Percentiles rank a stretch among this genome's conserved stretches.
phyloP scores from a whole-genome alignment of 169 alveolate species.

The Plasmodium yoelii region DNA sequence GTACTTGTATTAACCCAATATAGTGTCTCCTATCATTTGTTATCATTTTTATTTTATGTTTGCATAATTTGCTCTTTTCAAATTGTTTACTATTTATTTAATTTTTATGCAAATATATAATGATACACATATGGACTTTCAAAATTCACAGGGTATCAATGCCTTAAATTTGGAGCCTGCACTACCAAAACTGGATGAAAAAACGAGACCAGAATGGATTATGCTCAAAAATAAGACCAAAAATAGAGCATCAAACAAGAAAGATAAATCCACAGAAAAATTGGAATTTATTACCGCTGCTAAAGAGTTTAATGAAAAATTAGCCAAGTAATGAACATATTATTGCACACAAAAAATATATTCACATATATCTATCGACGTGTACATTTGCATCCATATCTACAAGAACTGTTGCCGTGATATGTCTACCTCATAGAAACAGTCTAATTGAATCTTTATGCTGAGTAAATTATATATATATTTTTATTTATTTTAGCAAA shows the following conservation, averaged over 20 bases:
- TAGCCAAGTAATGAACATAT: slow-evolving; percentile 47
- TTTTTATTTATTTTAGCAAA: slow-evolving; percentile 34
- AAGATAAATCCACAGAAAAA: slow-evolving; percentile 59
- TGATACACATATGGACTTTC: not conserved
- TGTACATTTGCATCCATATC: not conserved
- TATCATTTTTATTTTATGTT: too few relatives aligned
- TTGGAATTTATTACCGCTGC: slow-evolving; percentile 73
- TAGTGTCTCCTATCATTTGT: not conserved
- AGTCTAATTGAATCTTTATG: not conserved
- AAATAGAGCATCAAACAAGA: slow-evolving; percentile 39
- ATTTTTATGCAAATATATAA: not conserved
- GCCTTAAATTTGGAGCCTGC: slow-evolving; percentile 82
- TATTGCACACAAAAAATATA: not conserved
- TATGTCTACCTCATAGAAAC: not conserved
- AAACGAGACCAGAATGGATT: slow-evolving; percentile 72
- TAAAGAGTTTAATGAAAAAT: slow-evolving; percentile 57
- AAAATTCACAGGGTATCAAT: slow-evolving; percentile 71
- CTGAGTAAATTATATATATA: not conserved
- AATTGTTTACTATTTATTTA: not conserved
- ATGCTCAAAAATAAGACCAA: slow-evolving; percentile 62
- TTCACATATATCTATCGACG: not conserved
- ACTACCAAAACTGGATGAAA: slow-evolving; percentile 63
- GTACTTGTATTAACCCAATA: not conserved
- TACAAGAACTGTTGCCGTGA: not conserved
- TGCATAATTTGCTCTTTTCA: not conserved